Conservation (phyloP, 768 basidiomycete genomes). For the Serendipita indica region DNA sequence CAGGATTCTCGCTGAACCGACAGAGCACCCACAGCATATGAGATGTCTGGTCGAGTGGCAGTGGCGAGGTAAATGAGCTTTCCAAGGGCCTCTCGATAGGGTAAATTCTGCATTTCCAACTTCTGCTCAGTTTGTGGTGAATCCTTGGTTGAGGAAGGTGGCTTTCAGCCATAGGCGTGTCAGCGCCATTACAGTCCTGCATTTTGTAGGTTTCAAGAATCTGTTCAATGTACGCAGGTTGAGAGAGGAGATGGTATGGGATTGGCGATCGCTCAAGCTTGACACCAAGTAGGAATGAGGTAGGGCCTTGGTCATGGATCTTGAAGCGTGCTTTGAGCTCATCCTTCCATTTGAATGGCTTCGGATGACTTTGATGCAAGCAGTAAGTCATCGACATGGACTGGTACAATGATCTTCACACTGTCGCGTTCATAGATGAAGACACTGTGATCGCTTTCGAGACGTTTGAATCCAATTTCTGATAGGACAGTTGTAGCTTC, state of each 20-base stretch:
- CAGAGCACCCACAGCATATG: conserved; percentile 19
- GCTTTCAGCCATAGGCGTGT: too few relatives aligned
- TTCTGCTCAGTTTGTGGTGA: not conserved
- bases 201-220: not conserved
- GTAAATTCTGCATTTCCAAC: not conserved
- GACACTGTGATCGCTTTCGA: conserved; percentile 4
- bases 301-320: conserved; percentile 2
- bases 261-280: conserved; percentile 19
- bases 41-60: conserved; percentile 19
- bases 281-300: conserved; percentile 16
- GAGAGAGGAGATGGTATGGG: not conserved
- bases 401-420: not conserved
- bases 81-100: not conserved
- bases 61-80: not conserved
- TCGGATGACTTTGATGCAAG: not conserved
- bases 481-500: not conserved
- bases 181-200: too few relatives aligned
- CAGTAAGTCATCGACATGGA: not conserved
- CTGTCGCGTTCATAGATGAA: not conserved
- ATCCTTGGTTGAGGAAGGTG: not conserved
- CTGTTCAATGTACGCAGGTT: not conserved
- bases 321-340: not conserved
- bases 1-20: conserved; percentile 19
- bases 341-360: not conserved
- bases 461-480: conserved; percentile 2